These are phyloP conservation scores for Boletus austroedulis DNA, from an alignment of 1,284 basidiomycete genomes.

Conservation along the genomic window DNA sequence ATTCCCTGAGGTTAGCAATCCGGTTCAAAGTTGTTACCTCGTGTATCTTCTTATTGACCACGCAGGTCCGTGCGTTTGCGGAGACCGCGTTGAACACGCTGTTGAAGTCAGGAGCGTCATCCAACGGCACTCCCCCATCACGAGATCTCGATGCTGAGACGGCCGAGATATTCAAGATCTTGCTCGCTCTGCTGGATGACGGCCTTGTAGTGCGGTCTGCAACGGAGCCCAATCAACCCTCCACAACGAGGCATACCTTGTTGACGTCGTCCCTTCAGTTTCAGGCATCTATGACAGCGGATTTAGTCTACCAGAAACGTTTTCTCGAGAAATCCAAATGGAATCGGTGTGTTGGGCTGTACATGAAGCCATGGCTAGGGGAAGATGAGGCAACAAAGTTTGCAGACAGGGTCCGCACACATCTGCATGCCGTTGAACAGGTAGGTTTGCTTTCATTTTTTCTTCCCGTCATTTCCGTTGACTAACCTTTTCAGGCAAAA, in stretches of 20 bases:
- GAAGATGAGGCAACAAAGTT: constrained; percentile 48
- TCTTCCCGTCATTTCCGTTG: constrained; percentile 6
- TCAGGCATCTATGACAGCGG: constrained; percentile 71
- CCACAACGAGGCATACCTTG: constrained; percentile 46
- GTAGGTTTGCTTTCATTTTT: constrained; percentile 34
- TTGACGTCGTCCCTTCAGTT: constrained; percentile 62
- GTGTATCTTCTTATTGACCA: constrained; percentile 14
- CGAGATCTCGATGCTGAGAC: constrained; percentile 68
- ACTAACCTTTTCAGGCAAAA: constrained; percentile 47
- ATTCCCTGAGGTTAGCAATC: constrained; percentile 80
- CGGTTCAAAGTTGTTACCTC: constrained; percentile 12
- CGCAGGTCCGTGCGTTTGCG: constrained; percentile 84
- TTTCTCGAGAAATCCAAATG: constrained; percentile 67
- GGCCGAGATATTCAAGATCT: constrained; percentile 50
- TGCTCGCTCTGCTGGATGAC: constrained; percentile 61
- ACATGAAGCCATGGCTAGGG: constrained; percentile 69
- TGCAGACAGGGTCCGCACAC: constrained; percentile 63
- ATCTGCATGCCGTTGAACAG: constrained; percentile 78
- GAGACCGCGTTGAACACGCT: constrained; percentile 77
- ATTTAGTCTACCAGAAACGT: constrained; percentile 68
- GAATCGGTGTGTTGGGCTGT: constrained; percentile 72
- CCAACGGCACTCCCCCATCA: constrained; percentile 58
- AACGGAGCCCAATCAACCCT: constrained; percentile 45
- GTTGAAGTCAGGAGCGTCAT: constrained; percentile 77
- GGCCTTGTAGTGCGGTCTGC: constrained; percentile 45